phyloP scores from a whole-genome alignment of 768 basidiomycete genomes.

The Calocybe cyanea region DNA sequence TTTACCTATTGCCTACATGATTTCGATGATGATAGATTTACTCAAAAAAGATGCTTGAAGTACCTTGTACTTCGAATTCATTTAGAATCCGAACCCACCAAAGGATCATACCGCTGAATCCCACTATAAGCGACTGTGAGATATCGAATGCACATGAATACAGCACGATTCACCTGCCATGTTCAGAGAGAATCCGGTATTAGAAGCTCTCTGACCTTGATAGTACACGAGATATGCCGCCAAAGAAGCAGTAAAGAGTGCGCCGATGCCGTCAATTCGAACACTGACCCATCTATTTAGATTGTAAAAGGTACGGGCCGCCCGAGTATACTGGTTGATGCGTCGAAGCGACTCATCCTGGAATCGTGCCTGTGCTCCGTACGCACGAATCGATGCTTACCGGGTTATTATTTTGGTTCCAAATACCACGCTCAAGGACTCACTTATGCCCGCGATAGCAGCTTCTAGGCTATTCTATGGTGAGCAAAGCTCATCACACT shows the following conservation, averaged over 20 bases:
- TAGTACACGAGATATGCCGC: conserved; percentile 54
- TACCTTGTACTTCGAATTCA: conserved; percentile 40
- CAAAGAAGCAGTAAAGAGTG: conserved; percentile 48
- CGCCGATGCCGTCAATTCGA: conserved; percentile 56
- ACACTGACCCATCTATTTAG: conserved; percentile 45
- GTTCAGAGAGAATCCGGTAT: conserved; percentile 50
- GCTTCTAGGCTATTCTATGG: conserved; percentile 40
- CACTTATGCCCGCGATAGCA: conserved; percentile 54
- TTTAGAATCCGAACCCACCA: conserved; percentile 42
- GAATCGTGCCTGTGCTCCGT: conserved; percentile 51
- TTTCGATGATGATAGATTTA: conserved; percentile 22
- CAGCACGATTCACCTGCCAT: conserved; percentile 36
- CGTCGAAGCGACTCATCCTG: conserved; percentile 40
- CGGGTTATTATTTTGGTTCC: background rate
- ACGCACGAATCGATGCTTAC: conserved; percentile 59
- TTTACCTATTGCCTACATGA: conserved; percentile 37
- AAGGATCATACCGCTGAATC: conserved; percentile 54
- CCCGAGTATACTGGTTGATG: conserved; percentile 50
- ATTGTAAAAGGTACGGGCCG: conserved; percentile 47
- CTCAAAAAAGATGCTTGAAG: background rate
- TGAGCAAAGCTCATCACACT: conserved; percentile 6
- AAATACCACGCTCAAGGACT: conserved; percentile 7
- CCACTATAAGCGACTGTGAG: conserved; percentile 26
- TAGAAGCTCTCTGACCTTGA: conserved; percentile 34
- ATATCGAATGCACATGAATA: conserved; percentile 25